Conservation (phyloP, 371 early-diverging fungal species). For the Nematocida sp. region DNA sequence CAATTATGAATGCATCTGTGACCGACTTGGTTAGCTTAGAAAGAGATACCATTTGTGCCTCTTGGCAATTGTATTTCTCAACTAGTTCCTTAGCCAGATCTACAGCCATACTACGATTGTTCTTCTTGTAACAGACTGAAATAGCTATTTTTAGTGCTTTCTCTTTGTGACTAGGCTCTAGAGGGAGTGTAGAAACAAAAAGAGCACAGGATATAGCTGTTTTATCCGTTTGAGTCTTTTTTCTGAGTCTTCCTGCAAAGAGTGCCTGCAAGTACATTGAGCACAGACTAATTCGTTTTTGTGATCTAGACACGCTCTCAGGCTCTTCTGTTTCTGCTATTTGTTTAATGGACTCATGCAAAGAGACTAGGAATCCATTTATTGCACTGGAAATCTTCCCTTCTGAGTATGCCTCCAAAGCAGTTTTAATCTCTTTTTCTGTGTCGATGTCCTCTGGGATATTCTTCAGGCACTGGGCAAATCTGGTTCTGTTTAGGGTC, state of each 20-base stretch:
- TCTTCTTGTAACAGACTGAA: conserved; percentile 52
- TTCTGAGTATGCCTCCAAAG: not conserved
- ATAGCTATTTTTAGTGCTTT: conserved; percentile 36
- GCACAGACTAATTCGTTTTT: not conserved
- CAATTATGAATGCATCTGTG: conserved; percentile 21
- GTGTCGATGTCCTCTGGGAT: not conserved
- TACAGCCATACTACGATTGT: conserved; percentile 53
- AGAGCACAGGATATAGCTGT: conserved; percentile 47
- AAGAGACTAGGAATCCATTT: not conserved
- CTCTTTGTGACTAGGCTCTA: conserved; percentile 42
- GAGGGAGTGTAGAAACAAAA: conserved; percentile 50
- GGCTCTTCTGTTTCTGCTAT: not conserved
- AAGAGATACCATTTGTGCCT: conserved; percentile 12
- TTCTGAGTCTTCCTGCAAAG: conserved; percentile 46
- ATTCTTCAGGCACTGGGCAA: not conserved
- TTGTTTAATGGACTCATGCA: not conserved
- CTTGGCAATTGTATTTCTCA: not conserved
- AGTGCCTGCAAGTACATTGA: conserved; percentile 56
- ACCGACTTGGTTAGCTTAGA: not conserved
- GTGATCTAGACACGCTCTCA: not conserved
- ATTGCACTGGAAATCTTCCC: conserved; percentile 4
- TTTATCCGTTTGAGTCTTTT: conserved; percentile 32
- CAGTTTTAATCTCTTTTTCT: conserved; percentile 4
- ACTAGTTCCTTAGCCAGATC: conserved; percentile 45
- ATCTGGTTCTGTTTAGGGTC: not conserved